phyloP scores from a whole-genome alignment of 768 basidiomycete species.

The Pleurotus djamor region DNA sequence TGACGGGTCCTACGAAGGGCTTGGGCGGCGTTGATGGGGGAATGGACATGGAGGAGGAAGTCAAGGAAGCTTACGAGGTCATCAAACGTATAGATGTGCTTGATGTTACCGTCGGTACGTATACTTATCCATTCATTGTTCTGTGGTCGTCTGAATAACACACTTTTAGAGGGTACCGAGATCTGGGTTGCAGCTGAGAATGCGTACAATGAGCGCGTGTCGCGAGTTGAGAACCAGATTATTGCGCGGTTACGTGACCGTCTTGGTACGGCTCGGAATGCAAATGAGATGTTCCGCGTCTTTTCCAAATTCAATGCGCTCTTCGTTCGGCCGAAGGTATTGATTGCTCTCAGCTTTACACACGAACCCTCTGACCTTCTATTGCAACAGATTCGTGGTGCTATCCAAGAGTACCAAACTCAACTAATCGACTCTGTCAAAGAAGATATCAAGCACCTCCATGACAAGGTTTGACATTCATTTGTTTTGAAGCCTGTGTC shows the following conservation, averaged over 20 bases:
- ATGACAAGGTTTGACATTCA: conserved; percentile 68
- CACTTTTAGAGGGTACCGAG: conserved; percentile 81
- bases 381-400: conserved; percentile 78
- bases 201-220: conserved; percentile 96
- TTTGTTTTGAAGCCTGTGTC: background rate
- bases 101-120: conserved; percentile 87
- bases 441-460: conserved; percentile 93
- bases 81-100: conserved; percentile 95
- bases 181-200: conserved; percentile 98
- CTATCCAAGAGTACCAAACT: conserved; percentile 98
- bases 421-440: conserved; percentile 99
- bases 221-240: conserved; percentile 98
- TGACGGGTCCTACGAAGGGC: conserved; percentile 71
- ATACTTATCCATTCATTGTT: too few relatives aligned
- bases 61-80: conserved; percentile 94
- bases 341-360: conserved; percentile 9
- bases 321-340: conserved; percentile 92
- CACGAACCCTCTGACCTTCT: background rate
- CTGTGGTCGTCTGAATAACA: background rate
- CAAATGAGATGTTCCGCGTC: conserved; percentile 99
- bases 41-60: conserved; percentile 98
- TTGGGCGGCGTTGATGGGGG: conserved; percentile 74
- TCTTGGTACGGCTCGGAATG: conserved; percentile 92
- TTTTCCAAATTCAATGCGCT: conserved; percentile 98
- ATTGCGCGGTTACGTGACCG: conserved; percentile 80